Conservation (phyloP, 2,329 filamentous ascomycete genomes). For the Pezicula radicicola region DNA sequence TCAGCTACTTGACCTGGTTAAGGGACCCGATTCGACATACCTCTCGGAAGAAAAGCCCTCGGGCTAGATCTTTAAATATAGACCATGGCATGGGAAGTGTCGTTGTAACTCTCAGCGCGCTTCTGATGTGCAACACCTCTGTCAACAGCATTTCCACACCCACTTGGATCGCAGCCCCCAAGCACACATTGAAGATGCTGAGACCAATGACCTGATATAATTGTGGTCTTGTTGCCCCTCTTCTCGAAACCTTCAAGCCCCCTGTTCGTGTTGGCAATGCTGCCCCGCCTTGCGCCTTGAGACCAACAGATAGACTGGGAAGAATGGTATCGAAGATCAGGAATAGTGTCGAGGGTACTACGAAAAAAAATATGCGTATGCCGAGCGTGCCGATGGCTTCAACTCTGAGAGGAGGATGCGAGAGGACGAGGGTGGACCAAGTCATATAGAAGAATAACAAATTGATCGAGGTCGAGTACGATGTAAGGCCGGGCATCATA, state of each 20-base stretch:
- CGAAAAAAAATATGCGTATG: constrained; percentile 66
- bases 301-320: constrained; percentile 63
- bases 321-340: constrained; percentile 69
- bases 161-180: constrained; percentile 52
- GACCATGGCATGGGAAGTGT: constrained; percentile 60
- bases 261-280: constrained; percentile 46
- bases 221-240: constrained; percentile 35
- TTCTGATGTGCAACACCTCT: constrained; percentile 47
- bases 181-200: constrained; percentile 50
- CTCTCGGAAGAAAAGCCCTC: constrained; percentile 54
- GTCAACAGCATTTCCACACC: constrained; percentile 52
- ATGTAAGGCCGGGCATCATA: constrained; percentile 56
- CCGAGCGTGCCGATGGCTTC: constrained; percentile 70
- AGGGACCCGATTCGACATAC: constrained; percentile 31
- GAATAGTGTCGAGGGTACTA: constrained; percentile 70
- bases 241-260: constrained; percentile 24
- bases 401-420: constrained; percentile 70
- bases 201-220: constrained; percentile 49
- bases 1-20: constrained; percentile 4
- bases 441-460: constrained; percentile 88
- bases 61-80: constrained; percentile 50
- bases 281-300: constrained; percentile 63
- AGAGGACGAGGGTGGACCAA: constrained; percentile 80
- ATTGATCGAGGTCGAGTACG: constrained; percentile 78
- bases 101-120: constrained; percentile 55